A percentile compares a stretch with the other conserved stretches of the same genome.
phyloP scores from a whole-genome alignment of 2,329 filamentous ascomycete genomes.

The Elsinoe arachidis region DNA sequence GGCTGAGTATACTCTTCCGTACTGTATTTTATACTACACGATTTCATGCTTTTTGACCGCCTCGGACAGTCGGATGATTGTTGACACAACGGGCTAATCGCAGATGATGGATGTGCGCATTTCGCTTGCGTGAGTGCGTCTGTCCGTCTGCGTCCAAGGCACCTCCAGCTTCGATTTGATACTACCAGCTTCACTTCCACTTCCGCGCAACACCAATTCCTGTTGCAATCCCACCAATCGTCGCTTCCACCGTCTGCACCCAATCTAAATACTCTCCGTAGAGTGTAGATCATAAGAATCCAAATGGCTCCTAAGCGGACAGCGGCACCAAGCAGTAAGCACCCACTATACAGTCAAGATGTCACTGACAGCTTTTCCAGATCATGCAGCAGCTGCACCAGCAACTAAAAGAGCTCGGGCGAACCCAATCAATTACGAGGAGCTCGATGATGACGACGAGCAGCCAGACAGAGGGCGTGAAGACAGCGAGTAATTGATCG shows the following conservation, averaged over 20 bases:
- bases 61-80: too few relatives aligned
- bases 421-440: neutral
- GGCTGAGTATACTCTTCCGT: constrained; percentile 7
- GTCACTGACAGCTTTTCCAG: neutral
- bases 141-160: neutral
- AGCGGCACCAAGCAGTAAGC: neutral
- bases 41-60: neutral
- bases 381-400: neutral
- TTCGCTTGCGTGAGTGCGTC: too few relatives aligned
- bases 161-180: neutral
- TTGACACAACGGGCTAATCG: too few relatives aligned
- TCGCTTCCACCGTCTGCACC: too few relatives aligned
- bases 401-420: neutral
- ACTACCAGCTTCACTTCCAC: too few relatives aligned
- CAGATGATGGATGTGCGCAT: too few relatives aligned
- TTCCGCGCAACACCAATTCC: too few relatives aligned
- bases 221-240: too few relatives aligned
- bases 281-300: neutral
- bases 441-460: neutral
- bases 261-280: too few relatives aligned
- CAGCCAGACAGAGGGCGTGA: constrained; percentile 13
- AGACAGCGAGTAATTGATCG: constrained; percentile 15
- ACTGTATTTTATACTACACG: neutral
- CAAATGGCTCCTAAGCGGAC: neutral
- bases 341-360: neutral